Conservation (phyloP, 2,329 filamentous ascomycete genomes). For the Ophiostoma novo-ulmi region DNA sequence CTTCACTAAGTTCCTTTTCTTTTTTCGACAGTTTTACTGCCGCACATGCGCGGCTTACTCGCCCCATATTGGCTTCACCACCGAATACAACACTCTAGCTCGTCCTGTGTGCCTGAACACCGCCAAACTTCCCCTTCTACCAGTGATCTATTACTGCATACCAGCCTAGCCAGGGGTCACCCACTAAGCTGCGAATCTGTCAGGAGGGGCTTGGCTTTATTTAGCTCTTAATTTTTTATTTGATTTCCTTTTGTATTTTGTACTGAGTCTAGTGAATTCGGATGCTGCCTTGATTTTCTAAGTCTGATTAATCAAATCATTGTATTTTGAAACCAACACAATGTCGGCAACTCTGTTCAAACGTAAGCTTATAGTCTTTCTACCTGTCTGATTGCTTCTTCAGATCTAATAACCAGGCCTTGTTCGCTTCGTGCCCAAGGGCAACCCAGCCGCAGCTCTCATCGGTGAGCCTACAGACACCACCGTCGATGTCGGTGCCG, state of each 20-base stretch:
- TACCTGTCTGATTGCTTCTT: not conserved
- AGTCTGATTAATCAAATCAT: too few species aligned
- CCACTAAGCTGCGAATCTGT: not conserved
- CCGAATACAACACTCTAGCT: not conserved
- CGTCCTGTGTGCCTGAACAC: not conserved
- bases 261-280: not conserved
- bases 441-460: conserved; percentile 42
- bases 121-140: not conserved
- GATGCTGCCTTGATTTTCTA: not conserved
- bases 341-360: not conserved
- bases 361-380: not conserved
- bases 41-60: not conserved
- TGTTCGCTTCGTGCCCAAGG: not conserved
- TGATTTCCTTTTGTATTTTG: not conserved
- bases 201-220: not conserved
- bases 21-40: not conserved
- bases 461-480: conserved; percentile 53
- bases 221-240: not conserved
- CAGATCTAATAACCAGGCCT: not conserved
- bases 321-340: not conserved
- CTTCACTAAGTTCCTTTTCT: not conserved
- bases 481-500: conserved; percentile 52
- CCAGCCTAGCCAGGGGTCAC: not conserved
- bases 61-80: not conserved
- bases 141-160: too few species aligned